Evolutionary conservation across 306 rosid genomes (phyloP).

Genomic region (Acmispon strigosus): DNA sequence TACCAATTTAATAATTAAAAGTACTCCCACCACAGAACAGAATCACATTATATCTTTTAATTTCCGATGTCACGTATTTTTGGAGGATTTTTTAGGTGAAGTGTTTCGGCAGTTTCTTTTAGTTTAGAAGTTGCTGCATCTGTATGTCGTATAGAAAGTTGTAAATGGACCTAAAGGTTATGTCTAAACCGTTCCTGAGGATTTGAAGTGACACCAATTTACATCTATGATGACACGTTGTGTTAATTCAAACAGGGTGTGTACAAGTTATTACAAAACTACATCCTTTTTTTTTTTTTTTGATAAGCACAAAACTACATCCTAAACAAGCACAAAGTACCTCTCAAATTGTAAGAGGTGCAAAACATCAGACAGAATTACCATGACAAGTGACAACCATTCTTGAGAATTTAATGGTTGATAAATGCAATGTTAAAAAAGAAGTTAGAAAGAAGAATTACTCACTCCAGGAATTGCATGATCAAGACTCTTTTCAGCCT

Average conservation of each 20-base stretch:
- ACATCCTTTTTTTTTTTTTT: too few species aligned
- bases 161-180: neutral
- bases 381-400: neutral
- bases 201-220: neutral
- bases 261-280: neutral
- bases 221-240: neutral
- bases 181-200: neutral
- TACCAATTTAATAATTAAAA: neutral
- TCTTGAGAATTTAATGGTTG: conserved; percentile 11
- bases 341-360: neutral
- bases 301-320: neutral
- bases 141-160: neutral
- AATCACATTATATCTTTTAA: neutral
- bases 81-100: neutral
- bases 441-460: conserved; percentile 24
- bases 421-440: conserved; percentile 22
- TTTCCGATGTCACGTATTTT: neutral
- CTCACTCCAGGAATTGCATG: conserved; percentile 99
- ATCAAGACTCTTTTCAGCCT: conserved; percentile 94
- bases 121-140: neutral
- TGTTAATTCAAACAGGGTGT: neutral
- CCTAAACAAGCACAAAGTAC: neutral
- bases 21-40: neutral
- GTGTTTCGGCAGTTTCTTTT: neutral
- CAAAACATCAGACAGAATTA: neutral